phyloP scores from a whole-genome alignment of 345 rosid species.

The Euphorbia tirucalli region DNA sequence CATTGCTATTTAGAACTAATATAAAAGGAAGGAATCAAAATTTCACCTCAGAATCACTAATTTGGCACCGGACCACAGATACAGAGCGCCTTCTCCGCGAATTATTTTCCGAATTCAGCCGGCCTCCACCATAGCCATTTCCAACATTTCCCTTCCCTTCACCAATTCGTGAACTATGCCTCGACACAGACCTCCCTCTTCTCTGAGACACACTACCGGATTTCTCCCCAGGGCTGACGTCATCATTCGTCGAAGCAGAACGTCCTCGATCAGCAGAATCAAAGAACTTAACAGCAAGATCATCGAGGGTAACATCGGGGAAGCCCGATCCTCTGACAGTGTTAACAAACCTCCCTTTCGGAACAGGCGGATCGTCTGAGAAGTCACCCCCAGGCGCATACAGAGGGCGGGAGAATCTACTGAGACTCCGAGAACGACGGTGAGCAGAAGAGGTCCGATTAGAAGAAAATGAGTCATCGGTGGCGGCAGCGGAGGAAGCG shows the following conservation, averaged over 20 bases:
- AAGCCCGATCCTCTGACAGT: slow-evolving; percentile 78
- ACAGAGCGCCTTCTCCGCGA: slow-evolving; percentile 69
- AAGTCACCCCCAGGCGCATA: slow-evolving; percentile 31
- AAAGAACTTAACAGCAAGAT: slow-evolving; percentile 69
- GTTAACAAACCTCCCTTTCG: slow-evolving; percentile 77
- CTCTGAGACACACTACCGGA: slow-evolving; percentile 38
- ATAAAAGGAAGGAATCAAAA: not conserved
- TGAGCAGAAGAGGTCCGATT: slow-evolving; percentile 35
- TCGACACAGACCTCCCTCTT: slow-evolving; percentile 86
- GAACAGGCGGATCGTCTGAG: slow-evolving; percentile 39
- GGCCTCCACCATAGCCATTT: slow-evolving; percentile 30
- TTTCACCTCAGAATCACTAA: slow-evolving; percentile 79
- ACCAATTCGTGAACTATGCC: slow-evolving; percentile 42
- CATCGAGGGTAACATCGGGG: slow-evolving; percentile 81
- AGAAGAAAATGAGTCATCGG: slow-evolving; percentile 43
- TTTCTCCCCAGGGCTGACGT: slow-evolving; percentile 34
- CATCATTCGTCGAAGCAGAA: slow-evolving; percentile 35
- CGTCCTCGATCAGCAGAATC: slow-evolving; percentile 52
- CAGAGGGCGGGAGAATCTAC: slow-evolving; percentile 67
- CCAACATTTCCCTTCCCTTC: slow-evolving; percentile 33
- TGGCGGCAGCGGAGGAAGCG: slow-evolving; percentile 25
- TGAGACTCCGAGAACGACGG: slow-evolving; percentile 80
- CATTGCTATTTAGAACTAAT: not conserved
- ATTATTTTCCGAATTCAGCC: slow-evolving; percentile 40
- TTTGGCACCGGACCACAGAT: slow-evolving; percentile 59